A percentile compares a stretch with the other conserved stretches of the same genome.
Evolutionary conservation across 257 asterid genomes (phyloP).

Genomic region (Cruciata laevipes): DNA sequence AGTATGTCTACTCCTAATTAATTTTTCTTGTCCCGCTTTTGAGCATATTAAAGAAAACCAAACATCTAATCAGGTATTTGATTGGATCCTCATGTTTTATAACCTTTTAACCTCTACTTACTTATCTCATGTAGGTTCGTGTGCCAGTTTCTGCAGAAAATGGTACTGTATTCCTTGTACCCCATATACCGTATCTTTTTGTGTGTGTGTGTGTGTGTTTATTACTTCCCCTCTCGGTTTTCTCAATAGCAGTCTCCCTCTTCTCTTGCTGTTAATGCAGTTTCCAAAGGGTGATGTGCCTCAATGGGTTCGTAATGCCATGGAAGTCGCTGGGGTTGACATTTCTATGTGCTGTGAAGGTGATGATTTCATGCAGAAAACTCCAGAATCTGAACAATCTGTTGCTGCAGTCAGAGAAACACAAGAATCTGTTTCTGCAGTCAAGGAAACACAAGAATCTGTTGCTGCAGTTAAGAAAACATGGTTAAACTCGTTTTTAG

Average conservation of each 20-base stretch:
- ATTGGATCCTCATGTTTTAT: neutral
- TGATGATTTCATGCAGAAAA: neutral
- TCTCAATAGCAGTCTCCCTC: neutral
- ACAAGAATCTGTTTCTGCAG: too few species aligned
- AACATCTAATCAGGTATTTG: neutral
- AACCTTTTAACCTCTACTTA: neutral
- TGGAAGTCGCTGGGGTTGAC: constrained; percentile 98
- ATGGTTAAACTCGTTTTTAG: too few species aligned
- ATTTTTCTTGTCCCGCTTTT: neutral
- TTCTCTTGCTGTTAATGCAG: constrained; percentile 30
- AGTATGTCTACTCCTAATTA: constrained; percentile 37
- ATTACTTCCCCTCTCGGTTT: neutral
- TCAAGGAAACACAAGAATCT: neutral
- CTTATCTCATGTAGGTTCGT: constrained; percentile 54
- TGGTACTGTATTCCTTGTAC: constrained; percentile 43
- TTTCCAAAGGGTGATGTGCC: constrained; percentile 86
- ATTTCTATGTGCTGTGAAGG: constrained; percentile 53
- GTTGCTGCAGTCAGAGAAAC: neutral
- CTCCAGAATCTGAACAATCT: neutral
- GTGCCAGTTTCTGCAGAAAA: constrained; percentile 67
- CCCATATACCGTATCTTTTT: neutral
- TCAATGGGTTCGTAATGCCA: constrained; percentile 94
- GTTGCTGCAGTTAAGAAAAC: neutral
- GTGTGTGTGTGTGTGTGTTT: neutral
- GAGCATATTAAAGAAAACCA: neutral